These are phyloP conservation scores for Begonia masoniana DNA, from an alignment of 306 rosid genomes.

Conservation along the genomic window DNA sequence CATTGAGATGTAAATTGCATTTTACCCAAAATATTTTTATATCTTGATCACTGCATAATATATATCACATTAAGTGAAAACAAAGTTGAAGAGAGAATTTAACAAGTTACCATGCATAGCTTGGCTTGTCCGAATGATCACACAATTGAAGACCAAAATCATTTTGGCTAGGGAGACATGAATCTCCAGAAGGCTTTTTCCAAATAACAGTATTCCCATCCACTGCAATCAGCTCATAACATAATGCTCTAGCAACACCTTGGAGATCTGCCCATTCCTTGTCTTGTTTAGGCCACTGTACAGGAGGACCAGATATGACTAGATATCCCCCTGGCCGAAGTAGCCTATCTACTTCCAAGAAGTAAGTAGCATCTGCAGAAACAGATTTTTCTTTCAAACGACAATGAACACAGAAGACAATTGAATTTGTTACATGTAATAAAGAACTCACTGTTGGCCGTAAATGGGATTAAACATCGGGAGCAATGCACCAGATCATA, in stretches of 20 bases:
- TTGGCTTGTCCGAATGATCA: slow-evolving; percentile 66
- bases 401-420: slow-evolving; percentile 14
- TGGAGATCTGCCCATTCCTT: slow-evolving; percentile 99
- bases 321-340: slow-evolving; percentile 94
- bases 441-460: slow-evolving; percentile 76
- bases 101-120: slow-evolving; percentile 61
- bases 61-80: no score
- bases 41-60: no score
- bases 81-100: no score
- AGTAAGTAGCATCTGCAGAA: slow-evolving; percentile 81
- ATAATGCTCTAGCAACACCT: slow-evolving; percentile 81
- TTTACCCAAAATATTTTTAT: no score
- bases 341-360: slow-evolving; percentile 87
- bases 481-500: slow-evolving; percentile 94
- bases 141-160: slow-evolving; percentile 78
- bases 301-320: slow-evolving; percentile 96
- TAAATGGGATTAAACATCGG: slow-evolving; percentile 92
- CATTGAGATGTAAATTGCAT: no score
- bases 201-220: slow-evolving; percentile 93
- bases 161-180: slow-evolving; percentile 73
- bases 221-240: slow-evolving; percentile 82
- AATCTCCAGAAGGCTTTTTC: slow-evolving; percentile 70
- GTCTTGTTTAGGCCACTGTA: slow-evolving; percentile 93
- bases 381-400: slow-evolving; percentile 10
- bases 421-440: slow-evolving; percentile 5